Conservation (phyloP, 2,329 filamentous ascomycete genomes). For the Exophiala aquamarina region DNA sequence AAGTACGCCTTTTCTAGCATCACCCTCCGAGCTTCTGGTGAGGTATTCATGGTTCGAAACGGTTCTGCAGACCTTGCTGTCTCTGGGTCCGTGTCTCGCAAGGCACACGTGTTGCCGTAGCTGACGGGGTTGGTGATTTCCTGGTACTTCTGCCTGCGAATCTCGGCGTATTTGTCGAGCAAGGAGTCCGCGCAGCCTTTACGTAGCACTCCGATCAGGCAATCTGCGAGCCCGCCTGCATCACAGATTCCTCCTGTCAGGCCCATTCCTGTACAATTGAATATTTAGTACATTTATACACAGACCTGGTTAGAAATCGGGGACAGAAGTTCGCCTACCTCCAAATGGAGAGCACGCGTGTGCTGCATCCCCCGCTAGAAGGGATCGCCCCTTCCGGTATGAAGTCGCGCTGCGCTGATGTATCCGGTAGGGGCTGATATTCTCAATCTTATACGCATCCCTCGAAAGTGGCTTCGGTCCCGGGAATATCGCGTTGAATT, state of each 20-base stretch:
- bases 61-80: constrained; percentile 4
- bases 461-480: constrained; percentile 53
- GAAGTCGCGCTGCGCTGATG: constrained; percentile 60
- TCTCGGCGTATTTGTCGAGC: constrained; percentile 42
- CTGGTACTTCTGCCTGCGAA: constrained; percentile 38
- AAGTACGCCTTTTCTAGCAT: constrained; percentile 2
- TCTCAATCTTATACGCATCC: constrained; percentile 56
- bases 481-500: constrained; percentile 59
- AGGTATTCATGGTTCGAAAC: constrained; percentile 4
- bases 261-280: constrained; percentile 53
- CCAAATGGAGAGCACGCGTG: constrained; percentile 54
- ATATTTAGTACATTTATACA: not conserved
- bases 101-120: constrained; percentile 3
- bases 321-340: constrained; percentile 30
- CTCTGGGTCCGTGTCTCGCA: constrained; percentile 6
- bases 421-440: constrained; percentile 60
- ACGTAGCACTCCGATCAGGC: constrained; percentile 47
- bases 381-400: constrained; percentile 57
- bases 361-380: constrained; percentile 62
- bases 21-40: not conserved
- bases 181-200: constrained; percentile 39
- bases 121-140: constrained; percentile 37
- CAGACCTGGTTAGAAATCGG: not conserved
- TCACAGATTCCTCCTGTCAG: constrained; percentile 64
- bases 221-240: constrained; percentile 60